phyloP scores from a whole-genome alignment of 192 early-diverging fungal genomes.

The Coemansia sp. region DNA sequence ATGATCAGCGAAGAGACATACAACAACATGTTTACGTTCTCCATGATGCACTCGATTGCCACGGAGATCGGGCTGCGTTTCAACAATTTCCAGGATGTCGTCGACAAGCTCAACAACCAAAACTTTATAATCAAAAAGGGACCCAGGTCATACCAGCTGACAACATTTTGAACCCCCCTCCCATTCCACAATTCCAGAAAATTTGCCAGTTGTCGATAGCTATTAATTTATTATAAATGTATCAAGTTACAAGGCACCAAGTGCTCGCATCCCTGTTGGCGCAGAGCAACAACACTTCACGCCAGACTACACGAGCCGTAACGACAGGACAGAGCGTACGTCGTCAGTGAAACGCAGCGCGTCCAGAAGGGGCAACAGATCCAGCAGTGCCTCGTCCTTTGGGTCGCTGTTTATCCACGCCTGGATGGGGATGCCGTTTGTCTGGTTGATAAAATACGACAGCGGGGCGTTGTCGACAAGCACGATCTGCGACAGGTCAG shows the following conservation, averaged over 20 bases:
- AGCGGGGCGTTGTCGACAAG: conserved; percentile 76
- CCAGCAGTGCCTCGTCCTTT: conserved; percentile 63
- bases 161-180: conserved; percentile 29
- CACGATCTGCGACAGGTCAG: conserved; percentile 66
- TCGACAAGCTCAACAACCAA: conserved; percentile 76
- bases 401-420: conserved; percentile 72
- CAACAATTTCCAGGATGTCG: conserved; percentile 64
- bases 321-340: conserved; percentile 61
- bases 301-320: conserved; percentile 37
- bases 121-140: conserved; percentile 75
- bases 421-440: conserved; percentile 72
- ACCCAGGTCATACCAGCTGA: conserved; percentile 63
- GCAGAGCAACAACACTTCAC: neutral
- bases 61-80: conserved; percentile 59
- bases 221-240: neutral
- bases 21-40: conserved; percentile 69
- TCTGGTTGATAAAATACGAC: conserved; percentile 71
- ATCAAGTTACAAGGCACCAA: neutral
- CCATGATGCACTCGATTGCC: conserved; percentile 64
- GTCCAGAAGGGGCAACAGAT: conserved; percentile 65
- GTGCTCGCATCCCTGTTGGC: no score
- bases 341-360: conserved; percentile 62
- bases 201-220: neutral
- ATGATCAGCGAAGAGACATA: conserved; percentile 60
- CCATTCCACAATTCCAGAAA: neutral